phyloP scores from a whole-genome alignment of 1,139 yeast genomes.

The Meyerozyma athensensis region DNA sequence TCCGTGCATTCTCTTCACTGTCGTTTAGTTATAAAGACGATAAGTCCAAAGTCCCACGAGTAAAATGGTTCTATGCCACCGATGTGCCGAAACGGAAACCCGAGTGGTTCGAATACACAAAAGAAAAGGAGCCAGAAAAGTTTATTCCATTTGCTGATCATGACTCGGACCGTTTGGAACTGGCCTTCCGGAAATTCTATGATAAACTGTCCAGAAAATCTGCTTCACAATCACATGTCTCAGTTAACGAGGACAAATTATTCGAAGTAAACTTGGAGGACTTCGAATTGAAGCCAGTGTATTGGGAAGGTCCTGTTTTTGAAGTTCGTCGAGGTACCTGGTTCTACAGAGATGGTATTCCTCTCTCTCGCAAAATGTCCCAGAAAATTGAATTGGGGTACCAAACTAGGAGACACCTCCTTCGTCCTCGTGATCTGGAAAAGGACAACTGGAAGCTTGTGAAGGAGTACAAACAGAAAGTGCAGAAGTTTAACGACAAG shows the following conservation, averaged over 20 bases:
- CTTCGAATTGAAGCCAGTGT: constrained; percentile 61
- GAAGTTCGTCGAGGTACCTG: constrained; percentile 84
- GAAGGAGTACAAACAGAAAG: not conserved
- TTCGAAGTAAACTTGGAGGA: constrained; percentile 62
- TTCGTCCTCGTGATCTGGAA: not conserved
- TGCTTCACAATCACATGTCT: constrained; percentile 19
- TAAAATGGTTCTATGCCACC: constrained; percentile 77
- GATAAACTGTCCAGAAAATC: constrained; percentile 4
- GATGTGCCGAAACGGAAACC: constrained; percentile 74
- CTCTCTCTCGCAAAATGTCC: constrained; percentile 50
- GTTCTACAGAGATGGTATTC: constrained; percentile 63
- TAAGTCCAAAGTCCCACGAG: constrained; percentile 4
- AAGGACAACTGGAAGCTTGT: not conserved
- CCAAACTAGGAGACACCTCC: constrained; percentile 24
- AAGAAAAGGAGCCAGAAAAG: constrained; percentile 47
- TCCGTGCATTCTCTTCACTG: not conserved
- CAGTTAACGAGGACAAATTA: constrained; percentile 78
- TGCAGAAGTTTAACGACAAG: constrained; percentile 17
- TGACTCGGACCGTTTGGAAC: constrained; percentile 63
- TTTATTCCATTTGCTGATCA: constrained; percentile 64
- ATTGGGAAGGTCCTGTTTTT: constrained; percentile 87
- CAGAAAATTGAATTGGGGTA: constrained; percentile 58
- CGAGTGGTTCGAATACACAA: constrained; percentile 45
- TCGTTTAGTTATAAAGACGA: not conserved
- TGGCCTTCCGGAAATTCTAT: constrained; percentile 27